Evolutionary conservation across 2,329 filamentous ascomycete genomes (phyloP), one percentile per base, ranked within the genome.

Genomic region (Aureobasidium sp.): DNA sequence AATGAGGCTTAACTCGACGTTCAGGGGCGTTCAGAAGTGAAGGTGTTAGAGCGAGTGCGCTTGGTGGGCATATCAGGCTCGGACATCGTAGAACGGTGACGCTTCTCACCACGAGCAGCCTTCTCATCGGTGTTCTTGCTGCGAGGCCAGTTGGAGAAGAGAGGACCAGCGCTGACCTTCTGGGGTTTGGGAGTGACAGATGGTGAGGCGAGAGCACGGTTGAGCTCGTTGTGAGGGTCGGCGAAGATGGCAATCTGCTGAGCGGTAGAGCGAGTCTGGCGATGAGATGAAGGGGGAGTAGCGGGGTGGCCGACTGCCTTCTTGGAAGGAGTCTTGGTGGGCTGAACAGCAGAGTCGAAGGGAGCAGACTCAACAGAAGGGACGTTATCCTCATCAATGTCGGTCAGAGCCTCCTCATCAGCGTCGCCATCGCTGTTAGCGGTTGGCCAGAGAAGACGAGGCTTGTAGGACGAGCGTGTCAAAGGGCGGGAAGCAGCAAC

Each of bases 401-500:
- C 82, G 5, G 81, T 84, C 16, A 77, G 67, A 1, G 78, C 80
- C 70, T 84, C 82, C 67, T 81, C 73, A 41, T 89, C 85, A 59
- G 85, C 84, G 59, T 85, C 81, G 55, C 73, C 67, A 69, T 74
- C 77, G 44, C 76, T 74, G 47, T 34, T n/a, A 25, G 57, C 47
- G 47, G 13, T 32, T 4, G 85, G 83, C 75, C 90, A 92, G 8
- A 92, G 81, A 9, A 90, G 81, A 37, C 87, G 84, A 14, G 88
- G 88, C 73, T 88, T 87, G 70, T 91, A 80, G 1, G 82, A 78
- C n/a, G 86, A 85, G 62, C 87, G 85, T 29, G 86, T 88, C 59
- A 88, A 74, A 27, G 80, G 83, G 34, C 79, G 79, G 37, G 72
- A 67, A 45, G 73, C 72, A 39, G 71, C 68, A 16, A 65, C 62